Base-by-base conservation (phyloP, 257 asterid genomes). In the Solanum peruvianum region DNA sequence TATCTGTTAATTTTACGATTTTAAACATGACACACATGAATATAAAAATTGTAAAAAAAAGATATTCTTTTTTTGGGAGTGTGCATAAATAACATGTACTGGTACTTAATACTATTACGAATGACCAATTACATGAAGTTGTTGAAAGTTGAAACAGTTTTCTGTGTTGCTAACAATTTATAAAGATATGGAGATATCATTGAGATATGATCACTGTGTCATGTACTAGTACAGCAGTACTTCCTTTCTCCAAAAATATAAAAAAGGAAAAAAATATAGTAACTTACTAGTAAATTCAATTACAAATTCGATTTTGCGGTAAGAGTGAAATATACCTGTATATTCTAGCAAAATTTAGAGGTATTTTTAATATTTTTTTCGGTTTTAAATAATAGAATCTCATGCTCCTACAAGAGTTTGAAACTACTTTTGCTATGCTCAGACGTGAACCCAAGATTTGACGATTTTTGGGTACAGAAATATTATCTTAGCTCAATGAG, bases 181-280 rank as follows among this genome's bases (percentile, higher is more conserved):
- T 23, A 75, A 75, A 21, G 56, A 39, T 23, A 20, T 18, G 58
- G 58, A 86, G 45, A 91, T 91, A 96, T 94, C 93, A 96, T 92
- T 94, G 96, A 85, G 94, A 84, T 88, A 95, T 93, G 21, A 75
- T 23, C 89, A 92, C 93, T 87, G 92, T 88, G 90, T 93, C 91
- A n/a, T 90, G 98, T 93, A 90, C 7, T 31, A 67, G 39, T 67
- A 64, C 71, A 67, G 2, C 16, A 70, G 7, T 31, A 70, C 98
- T 93, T 90, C 39, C 71, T 72, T 72, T 72, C 47, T 31, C 25
- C 33, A 70, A 31, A 70, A 70, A 7, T 70, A 70, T 25, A 72
- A 76, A 85, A 37, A 86, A 4, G 15, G 83, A 27, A 33, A 86
- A 83, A 82, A 84, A 73, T 4, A 42, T 44, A 70, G 69, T 5